Evolutionary conservation across 371 early-diverging fungal species (phyloP).

Genomic region (Amoeboaphelidium occidentale): DNA sequence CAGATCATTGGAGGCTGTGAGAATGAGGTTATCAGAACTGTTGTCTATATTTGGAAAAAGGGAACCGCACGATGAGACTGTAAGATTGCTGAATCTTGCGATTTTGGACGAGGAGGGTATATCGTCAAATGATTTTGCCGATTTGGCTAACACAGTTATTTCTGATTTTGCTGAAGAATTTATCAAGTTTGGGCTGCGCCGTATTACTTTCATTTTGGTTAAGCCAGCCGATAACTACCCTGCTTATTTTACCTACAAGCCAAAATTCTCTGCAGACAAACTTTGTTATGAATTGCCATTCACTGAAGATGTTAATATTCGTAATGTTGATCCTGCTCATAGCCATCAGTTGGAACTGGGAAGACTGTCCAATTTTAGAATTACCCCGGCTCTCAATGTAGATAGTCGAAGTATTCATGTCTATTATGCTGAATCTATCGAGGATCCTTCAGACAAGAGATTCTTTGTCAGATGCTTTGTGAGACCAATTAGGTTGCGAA

Average conservation of each 20-base stretch:
- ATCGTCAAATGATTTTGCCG: too few species aligned
- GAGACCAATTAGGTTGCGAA: conserved; percentile 33
- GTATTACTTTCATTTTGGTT: conserved; percentile 72
- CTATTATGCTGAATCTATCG: conserved; percentile 81
- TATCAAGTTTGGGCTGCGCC: conserved; percentile 50
- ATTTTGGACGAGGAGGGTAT: too few species aligned
- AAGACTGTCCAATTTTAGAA: conserved; percentile 75
- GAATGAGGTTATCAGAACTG: too few species aligned
- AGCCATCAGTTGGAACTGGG: conserved; percentile 86
- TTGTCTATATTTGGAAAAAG: too few species aligned
- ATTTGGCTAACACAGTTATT: conserved; percentile 29
- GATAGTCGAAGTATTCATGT: conserved; percentile 82
- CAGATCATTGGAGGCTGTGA: too few species aligned
- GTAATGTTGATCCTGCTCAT: conserved; percentile 92
- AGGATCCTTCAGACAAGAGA: conserved; percentile 72
- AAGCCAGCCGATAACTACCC: conserved; percentile 56
- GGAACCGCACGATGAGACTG: too few species aligned
- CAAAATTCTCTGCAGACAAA: conserved; percentile 42
- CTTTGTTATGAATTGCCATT: too few species aligned
- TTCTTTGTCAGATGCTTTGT: conserved; percentile 94
- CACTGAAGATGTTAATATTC: conserved; percentile 69
- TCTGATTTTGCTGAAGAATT: conserved; percentile 26
- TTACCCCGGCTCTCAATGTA: conserved; percentile 62
- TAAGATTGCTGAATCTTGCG: too few species aligned
- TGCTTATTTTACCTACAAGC: conserved; percentile 87